phyloP scores from a whole-genome alignment of 768 basidiomycete species.

The Phaeotremella skinneri region DNA sequence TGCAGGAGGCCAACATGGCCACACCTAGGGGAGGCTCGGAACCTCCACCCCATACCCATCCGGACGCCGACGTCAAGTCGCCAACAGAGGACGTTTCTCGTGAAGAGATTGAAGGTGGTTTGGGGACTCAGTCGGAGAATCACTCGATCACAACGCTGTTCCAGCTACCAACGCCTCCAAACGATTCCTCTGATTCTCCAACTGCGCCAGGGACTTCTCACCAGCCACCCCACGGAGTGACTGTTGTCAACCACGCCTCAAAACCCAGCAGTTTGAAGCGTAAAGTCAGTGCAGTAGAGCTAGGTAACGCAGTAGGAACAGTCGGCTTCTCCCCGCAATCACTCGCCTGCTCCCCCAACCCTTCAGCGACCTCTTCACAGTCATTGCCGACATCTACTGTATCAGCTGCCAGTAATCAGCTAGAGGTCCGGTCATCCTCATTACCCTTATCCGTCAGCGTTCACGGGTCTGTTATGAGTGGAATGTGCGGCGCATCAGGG shows the following conservation, averaged over 20 bases:
- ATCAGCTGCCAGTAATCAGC: conserved; percentile 4
- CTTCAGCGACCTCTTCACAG: conserved; percentile 10
- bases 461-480: too few relatives aligned
- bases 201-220: background rate
- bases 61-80: background rate
- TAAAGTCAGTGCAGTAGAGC: background rate
- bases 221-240: background rate
- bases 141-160: conserved; percentile 4
- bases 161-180: conserved; percentile 41
- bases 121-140: background rate
- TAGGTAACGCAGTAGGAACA: background rate
- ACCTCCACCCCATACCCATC: background rate
- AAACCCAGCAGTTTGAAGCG: background rate
- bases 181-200: conserved; percentile 26
- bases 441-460: background rate
- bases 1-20: conserved; percentile 12
- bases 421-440: background rate
- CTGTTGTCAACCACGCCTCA: background rate
- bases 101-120: background rate
- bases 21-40: background rate
- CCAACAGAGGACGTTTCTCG: background rate
- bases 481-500: background rate
- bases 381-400: conserved; percentile 7
- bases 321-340: conserved; percentile 15
- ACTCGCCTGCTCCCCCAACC: conserved; percentile 17